Conservation (phyloP, 2,329 filamentous ascomycete species). For the Neonectria ditissima region DNA sequence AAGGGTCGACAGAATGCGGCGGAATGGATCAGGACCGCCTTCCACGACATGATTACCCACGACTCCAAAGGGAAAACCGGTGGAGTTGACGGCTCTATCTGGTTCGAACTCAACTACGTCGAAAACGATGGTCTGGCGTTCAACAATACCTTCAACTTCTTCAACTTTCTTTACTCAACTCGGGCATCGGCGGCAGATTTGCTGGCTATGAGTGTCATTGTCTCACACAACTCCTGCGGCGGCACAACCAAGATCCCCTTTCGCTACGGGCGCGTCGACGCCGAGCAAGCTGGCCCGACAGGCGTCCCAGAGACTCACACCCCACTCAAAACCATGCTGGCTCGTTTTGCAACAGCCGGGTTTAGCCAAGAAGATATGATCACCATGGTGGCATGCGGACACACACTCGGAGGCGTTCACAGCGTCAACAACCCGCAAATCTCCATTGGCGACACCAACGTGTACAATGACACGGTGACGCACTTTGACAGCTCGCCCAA, state of each 20-base stretch:
- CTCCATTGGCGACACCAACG: constrained; percentile 6
- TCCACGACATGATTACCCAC: constrained; percentile 44
- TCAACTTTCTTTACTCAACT: constrained; percentile 22
- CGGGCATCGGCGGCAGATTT: constrained; percentile 44
- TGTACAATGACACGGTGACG: constrained; percentile 46
- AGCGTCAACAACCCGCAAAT: constrained; percentile 57
- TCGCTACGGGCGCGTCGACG: constrained; percentile 48
- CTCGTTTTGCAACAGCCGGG: constrained; percentile 47
- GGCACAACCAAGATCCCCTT: constrained; percentile 43
- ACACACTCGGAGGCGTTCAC: constrained; percentile 58
- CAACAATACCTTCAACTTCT: constrained; percentile 51
- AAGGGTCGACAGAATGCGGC: constrained; percentile 39
- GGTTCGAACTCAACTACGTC: constrained; percentile 37
- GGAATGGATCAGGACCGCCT: constrained; percentile 45
- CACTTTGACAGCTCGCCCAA: constrained; percentile 52
- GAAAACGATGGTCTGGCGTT: constrained; percentile 41
- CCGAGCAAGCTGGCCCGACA: constrained; percentile 43
- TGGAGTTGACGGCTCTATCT: constrained; percentile 43
- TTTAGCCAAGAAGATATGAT: constrained; percentile 52
- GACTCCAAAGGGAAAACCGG: constrained; percentile 36
- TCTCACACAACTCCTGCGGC: constrained; percentile 56
- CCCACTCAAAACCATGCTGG: constrained; percentile 41
- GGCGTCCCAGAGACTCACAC: constrained; percentile 50
- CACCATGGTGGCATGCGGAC: constrained; percentile 51
- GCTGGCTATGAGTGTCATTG: constrained; percentile 47